phyloP scores from a whole-genome alignment of 2,329 filamentous ascomycete species.

The Dichotomopilus funicola region DNA sequence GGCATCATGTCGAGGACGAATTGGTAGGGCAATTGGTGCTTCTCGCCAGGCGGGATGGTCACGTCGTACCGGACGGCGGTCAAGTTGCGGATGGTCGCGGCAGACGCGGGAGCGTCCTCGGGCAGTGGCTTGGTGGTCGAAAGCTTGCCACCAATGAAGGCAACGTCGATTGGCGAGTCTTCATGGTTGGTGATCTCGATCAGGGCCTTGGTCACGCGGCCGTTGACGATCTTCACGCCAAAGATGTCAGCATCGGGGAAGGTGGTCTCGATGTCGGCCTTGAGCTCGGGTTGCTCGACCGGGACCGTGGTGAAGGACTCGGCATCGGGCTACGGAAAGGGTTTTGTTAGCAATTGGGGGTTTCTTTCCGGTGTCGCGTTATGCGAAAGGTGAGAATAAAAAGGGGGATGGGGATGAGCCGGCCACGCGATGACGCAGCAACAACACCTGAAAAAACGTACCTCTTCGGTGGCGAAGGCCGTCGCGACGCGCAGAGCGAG shows the following conservation, averaged over 20 bases:
- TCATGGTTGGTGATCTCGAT: slow-evolving; percentile 84
- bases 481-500: slow-evolving; percentile 63
- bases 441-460: slow-evolving; percentile 37
- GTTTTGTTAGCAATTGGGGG: slow-evolving; percentile 2
- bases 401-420: not conserved
- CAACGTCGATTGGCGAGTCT: slow-evolving; percentile 63
- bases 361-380: not conserved
- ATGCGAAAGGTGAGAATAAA: slow-evolving; percentile 1
- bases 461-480: slow-evolving; percentile 54
- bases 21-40: slow-evolving; percentile 69
- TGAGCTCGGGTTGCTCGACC: slow-evolving; percentile 40
- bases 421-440: not conserved
- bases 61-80: slow-evolving; percentile 69
- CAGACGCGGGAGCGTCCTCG: slow-evolving; percentile 40
- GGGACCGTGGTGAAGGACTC: slow-evolving; percentile 20
- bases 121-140: slow-evolving; percentile 49
- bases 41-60: slow-evolving; percentile 67
- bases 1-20: slow-evolving; percentile 91
- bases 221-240: slow-evolving; percentile 92
- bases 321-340: slow-evolving; percentile 17
- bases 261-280: slow-evolving; percentile 58
- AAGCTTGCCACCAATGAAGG: slow-evolving; percentile 71
- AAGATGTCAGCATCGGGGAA: slow-evolving; percentile 74
- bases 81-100: slow-evolving; percentile 72
- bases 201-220: slow-evolving; percentile 73